Percentiles rank a stretch among this genome's conserved stretches.
These are phyloP conservation scores for Euphorbia lathyris DNA, from an alignment of 345 rosid species.

Conservation along the genomic window DNA sequence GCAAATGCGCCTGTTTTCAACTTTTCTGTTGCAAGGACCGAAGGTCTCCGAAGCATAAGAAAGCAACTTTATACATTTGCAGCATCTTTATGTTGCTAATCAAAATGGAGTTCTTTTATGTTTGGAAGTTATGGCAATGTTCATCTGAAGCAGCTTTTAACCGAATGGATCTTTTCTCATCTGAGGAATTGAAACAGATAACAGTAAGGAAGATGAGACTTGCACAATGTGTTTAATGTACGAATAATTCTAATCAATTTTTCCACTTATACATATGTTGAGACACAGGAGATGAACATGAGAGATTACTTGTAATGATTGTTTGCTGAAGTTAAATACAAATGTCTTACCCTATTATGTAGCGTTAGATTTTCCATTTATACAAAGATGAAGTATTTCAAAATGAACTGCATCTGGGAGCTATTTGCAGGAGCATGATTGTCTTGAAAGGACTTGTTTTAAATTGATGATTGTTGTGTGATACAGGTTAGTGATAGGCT, in stretches of 20 bases:
- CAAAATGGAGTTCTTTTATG: constrained; percentile 1
- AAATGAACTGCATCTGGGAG: neutral
- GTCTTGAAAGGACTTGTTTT: too few relatives aligned
- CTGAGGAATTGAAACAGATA: constrained; percentile 11
- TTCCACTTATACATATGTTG: neutral
- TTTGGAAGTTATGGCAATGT: constrained; percentile 1
- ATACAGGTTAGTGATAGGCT: too few relatives aligned
- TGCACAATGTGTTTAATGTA: constrained; percentile 3
- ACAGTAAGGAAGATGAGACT: constrained; percentile 14
- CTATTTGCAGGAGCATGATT: neutral
- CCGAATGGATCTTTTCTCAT: constrained; percentile 6
- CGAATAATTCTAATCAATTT: neutral
- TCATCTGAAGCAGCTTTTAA: constrained; percentile 14
- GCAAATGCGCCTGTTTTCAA: constrained; percentile 22
- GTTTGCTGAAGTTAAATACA: neutral
- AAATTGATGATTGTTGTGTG: neutral
- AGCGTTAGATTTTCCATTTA: neutral
- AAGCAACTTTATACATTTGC: constrained; percentile 24
- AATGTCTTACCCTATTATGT: neutral
- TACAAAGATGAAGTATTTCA: neutral
- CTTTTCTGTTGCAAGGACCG: constrained; percentile 17
- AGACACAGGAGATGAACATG: neutral
- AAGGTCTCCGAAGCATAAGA: constrained; percentile 22
- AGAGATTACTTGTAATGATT: neutral
- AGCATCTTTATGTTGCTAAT: neutral